A percentile compares a stretch with the other conserved stretches of the same genome.
Conservation (phyloP, 2,329 filamentous ascomycete species). For the Volutella citrinella region DNA sequence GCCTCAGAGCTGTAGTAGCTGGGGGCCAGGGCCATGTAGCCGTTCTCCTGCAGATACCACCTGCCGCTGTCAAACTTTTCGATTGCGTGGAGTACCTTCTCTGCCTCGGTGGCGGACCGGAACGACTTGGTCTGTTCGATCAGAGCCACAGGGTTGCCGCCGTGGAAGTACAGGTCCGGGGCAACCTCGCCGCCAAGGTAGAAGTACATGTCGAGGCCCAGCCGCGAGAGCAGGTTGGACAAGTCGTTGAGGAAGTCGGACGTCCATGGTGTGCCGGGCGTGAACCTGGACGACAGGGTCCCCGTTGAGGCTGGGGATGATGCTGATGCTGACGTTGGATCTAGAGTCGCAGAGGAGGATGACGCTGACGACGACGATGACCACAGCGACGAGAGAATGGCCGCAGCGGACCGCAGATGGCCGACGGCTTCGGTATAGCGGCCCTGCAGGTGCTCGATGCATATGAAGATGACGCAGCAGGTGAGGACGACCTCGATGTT, state of each 20-base stretch:
- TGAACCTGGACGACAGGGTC: too few species aligned
- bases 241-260: slow-evolving; percentile 8
- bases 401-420: slow-evolving; percentile 17
- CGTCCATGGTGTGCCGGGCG: too few species aligned
- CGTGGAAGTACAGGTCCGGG: slow-evolving; percentile 10
- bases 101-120: slow-evolving; percentile 6
- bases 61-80: too few species aligned
- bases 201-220: slow-evolving; percentile 13
- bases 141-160: slow-evolving; percentile 3
- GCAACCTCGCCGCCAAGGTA: slow-evolving; percentile 15
- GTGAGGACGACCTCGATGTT: slow-evolving; percentile 16
- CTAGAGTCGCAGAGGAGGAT: too few species aligned
- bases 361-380: too few species aligned
- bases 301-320: too few species aligned
- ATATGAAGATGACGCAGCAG: slow-evolving; percentile 23
- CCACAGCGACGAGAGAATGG: slow-evolving; percentile 13
- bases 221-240: slow-evolving; percentile 13
- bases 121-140: slow-evolving; percentile 10
- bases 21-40: slow-evolving; percentile 2
- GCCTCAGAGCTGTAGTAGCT: slow-evolving; percentile 3
- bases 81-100: too few species aligned
- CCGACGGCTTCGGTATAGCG: slow-evolving; percentile 20
- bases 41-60: too few species aligned
- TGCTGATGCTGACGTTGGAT: too few species aligned
- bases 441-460: slow-evolving; percentile 17